Conservation (phyloP, 768 basidiomycete species). For the Lactifluus volemus region DNA sequence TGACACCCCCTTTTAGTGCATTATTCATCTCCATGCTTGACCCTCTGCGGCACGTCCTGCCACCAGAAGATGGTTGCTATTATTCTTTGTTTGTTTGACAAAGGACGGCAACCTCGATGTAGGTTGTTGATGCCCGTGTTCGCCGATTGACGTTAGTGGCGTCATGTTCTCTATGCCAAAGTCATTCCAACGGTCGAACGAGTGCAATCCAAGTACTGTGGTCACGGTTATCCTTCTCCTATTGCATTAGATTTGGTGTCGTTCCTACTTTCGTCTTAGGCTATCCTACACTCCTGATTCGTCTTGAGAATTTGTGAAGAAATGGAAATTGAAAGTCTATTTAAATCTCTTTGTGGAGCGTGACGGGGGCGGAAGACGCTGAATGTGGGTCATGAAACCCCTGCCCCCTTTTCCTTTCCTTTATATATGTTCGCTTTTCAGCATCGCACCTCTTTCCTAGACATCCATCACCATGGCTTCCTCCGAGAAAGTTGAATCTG, state of each 20-base stretch:
- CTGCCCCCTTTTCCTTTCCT: too few species aligned
- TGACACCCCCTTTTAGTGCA: not conserved
- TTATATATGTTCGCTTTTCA: too few species aligned
- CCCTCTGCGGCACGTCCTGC: slow-evolving; percentile 18
- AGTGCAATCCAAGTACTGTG: not conserved
- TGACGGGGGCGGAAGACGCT: not conserved
- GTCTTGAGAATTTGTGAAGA: not conserved
- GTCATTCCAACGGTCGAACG: not conserved
- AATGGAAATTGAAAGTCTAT: not conserved
- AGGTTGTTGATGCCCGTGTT: slow-evolving; percentile 13
- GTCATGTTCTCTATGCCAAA: not conserved
- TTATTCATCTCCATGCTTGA: not conserved
- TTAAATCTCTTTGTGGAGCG: not conserved
- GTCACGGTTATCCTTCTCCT: not conserved
- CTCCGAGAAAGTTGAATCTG: not conserved
- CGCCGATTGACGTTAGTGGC: not conserved
- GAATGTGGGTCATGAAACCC: not conserved
- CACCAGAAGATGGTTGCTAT: slow-evolving; percentile 21
- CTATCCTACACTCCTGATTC: not conserved
- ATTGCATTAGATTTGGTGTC: not conserved
- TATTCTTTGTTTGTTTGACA: slow-evolving; percentile 21
- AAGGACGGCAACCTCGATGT: slow-evolving; percentile 22
- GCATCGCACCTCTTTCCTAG: not conserved
- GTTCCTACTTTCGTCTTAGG: not conserved
- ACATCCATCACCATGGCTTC: not conserved